phyloP scores from a whole-genome alignment of 1,284 basidiomycete species.

The Puccinia hordei region DNA sequence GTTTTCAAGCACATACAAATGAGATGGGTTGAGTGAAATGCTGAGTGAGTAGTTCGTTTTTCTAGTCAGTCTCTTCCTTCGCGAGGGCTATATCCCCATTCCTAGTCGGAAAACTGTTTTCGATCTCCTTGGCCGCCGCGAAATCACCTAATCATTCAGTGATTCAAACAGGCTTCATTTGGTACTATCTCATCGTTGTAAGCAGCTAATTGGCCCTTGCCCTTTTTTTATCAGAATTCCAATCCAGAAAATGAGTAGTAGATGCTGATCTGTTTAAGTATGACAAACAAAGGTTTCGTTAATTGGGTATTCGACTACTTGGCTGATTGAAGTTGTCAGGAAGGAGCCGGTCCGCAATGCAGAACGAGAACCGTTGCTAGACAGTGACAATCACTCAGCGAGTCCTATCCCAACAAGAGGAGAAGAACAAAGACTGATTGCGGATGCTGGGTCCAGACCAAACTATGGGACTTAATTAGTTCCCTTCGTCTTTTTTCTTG shows the following conservation, averaged over 20 bases:
- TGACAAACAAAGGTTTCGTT: not conserved
- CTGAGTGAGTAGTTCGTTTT: not conserved
- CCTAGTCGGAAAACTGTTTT: slow-evolving; percentile 17
- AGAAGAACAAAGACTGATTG: not conserved
- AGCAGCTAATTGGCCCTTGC: not conserved
- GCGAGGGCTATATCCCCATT: slow-evolving; percentile 14
- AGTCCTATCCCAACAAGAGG: not conserved
- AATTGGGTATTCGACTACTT: slow-evolving; percentile 13
- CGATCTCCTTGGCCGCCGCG: slow-evolving; percentile 2
- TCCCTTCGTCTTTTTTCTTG: too few species aligned
- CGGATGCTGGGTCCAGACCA: not conserved
- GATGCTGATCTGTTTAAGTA: not conserved
- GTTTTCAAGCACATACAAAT: not conserved
- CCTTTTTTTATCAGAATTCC: not conserved
- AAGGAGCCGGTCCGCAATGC: not conserved
- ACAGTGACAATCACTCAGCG: not conserved
- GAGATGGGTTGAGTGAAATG: not conserved
- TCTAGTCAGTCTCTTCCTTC: slow-evolving; percentile 16
- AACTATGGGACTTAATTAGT: slow-evolving; percentile 6
- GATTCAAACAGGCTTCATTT: not conserved
- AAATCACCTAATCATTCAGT: not conserved
- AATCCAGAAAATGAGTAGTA: not conserved
- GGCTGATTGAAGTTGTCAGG: not conserved
- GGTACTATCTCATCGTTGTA: slow-evolving; percentile 10
- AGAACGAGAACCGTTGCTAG: not conserved